Base-by-base conservation (phyloP, 768 basidiomycete species). In the Psilocybe cyanescens region DNA sequence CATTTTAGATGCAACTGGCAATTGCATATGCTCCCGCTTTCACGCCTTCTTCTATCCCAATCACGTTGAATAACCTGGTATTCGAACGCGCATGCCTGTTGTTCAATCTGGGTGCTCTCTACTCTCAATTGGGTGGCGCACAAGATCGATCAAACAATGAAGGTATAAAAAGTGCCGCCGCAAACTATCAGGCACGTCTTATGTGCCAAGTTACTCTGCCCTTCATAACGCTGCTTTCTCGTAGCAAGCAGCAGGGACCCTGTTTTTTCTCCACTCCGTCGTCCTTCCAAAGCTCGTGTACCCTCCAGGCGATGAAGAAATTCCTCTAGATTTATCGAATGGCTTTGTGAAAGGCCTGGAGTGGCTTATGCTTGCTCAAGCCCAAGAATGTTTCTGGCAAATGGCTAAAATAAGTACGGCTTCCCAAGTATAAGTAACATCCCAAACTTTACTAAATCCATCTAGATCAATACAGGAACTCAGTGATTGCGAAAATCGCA, bases 331-430 rank as follows among this genome's bases (percentile, higher is more conserved):
- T 71, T 81, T 97, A 29, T 83, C 88, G 0, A 74, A 77, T 28
- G 69, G 83, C 0, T 88, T 90, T 66, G 68, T 92, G 24, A 79
- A 78, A 50, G 81, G 86, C 29, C 70, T 97, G 46, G 86, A 92
- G 69, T 84, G 75, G 64, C 82, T 98, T 58, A 90, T 94, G 86
- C 82, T 96, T 4, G 95, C 95, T 0, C 94, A 98, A 74, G 96
- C 95, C 1, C 97, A 99, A 67, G 97, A 99, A 76, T 97, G 94
- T 70, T 94, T 88, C 45, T 99, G 96, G 96, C 95, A 97, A 71
- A 85, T 90, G 65, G 95, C 95, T 14, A 89, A 90, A 70, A 75
- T 92, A 60, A 92, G 95, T 94, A 67, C 67, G 81, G 62, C 16
- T 31, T 51, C 47, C 17, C 47, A 55, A n/a, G 19, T 37, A 59